Base-by-base conservation (phyloP, 2,329 filamentous ascomycete genomes). In the Fusarium sp. region DNA sequence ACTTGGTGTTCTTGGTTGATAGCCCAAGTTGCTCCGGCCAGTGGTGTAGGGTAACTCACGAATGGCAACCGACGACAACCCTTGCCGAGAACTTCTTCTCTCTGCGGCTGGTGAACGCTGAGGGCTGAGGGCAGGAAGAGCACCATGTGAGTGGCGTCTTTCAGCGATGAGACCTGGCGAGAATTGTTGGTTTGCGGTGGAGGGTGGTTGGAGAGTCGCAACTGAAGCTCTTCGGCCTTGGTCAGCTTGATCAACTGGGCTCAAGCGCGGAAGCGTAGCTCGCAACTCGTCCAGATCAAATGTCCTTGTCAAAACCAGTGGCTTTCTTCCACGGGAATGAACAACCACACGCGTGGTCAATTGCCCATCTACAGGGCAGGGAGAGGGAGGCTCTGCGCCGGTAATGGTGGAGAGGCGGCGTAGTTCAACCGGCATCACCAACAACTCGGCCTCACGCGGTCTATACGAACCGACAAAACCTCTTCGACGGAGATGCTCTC, bases 271-370 rank as follows among this genome's bases (percentile, higher is more conserved):
- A n/a, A 89, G 81, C 1, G 85, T 87, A 10, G 84, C 81, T 54
- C 85, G 82, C 11, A 90, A 79, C 69, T 85, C 81, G 29, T 85
- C 81, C 16, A 90, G 79, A 68, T 90, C 83, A 68, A 91, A 88
- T 20, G 83, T 84, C 33, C 88, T 84, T 71, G 85, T 83, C 20
- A 91, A 81, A 1, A 86, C 74, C 71, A 89, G 86, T 1, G 88
- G 82, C 57, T 84, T 83, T 20, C 84, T 81, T 3, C 85, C 83
- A 29, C 74, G 70, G 6, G 81, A 81, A 33, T 77, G 80, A 33
- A 82, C 74, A 16, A 80, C 73, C 9, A 79, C 79, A 8, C 77
- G 75, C 5, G 80, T 76, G n/a, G 74, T 77, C 38, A 81, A 60
- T 10, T 63, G 74, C n/a, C 70, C 69, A 8, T 74, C 68, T 4